Percentiles rank a stretch among this genome's conserved stretches.
These are phyloP conservation scores for Suillus plorans DNA, from an alignment of 768 basidiomycete genomes.

Conservation along the genomic window DNA sequence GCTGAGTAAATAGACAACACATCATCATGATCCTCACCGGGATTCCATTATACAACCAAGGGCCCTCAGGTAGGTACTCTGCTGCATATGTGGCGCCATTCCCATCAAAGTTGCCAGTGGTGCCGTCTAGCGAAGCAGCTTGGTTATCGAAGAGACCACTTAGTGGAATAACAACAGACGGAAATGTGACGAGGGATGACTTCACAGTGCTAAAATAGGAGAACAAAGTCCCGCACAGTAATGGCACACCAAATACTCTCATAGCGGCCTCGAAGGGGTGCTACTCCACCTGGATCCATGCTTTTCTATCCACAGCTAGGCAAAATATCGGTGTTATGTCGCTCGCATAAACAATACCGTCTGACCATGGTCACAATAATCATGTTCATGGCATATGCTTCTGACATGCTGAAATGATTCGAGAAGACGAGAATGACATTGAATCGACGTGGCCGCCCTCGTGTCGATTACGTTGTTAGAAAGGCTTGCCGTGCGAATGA, in stretches of 20 bases:
- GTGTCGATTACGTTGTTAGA: background rate
- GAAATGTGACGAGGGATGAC: constrained; percentile 27
- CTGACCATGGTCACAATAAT: constrained; percentile 17
- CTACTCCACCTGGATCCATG: constrained; percentile 5
- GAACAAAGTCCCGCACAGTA: constrained; percentile 21
- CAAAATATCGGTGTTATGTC: constrained; percentile 6
- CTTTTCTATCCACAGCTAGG: constrained; percentile 12
- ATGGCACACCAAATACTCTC: constrained; percentile 23
- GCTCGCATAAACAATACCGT: background rate
- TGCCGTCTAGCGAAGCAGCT: constrained; percentile 40
- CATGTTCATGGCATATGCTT: background rate
- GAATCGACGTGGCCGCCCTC: background rate
- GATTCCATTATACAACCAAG: constrained; percentile 40
- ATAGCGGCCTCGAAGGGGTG: constrained; percentile 8
- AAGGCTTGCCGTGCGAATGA: background rate
- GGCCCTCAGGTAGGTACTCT: constrained; percentile 39
- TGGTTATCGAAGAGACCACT: constrained; percentile 39
- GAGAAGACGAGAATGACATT: background rate
- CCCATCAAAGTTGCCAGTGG: constrained; percentile 40
- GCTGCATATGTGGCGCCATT: constrained; percentile 40
- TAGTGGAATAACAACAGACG: constrained; percentile 33
- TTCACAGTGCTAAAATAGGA: constrained; percentile 14
- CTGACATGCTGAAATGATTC: background rate
- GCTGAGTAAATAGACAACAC: background rate
- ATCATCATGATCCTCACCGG: constrained; percentile 25